Percentiles rank a stretch among this genome's conserved stretches.
phyloP scores from a whole-genome alignment of 108 stramenopile genomes.

The Skeletonema costatum region DNA sequence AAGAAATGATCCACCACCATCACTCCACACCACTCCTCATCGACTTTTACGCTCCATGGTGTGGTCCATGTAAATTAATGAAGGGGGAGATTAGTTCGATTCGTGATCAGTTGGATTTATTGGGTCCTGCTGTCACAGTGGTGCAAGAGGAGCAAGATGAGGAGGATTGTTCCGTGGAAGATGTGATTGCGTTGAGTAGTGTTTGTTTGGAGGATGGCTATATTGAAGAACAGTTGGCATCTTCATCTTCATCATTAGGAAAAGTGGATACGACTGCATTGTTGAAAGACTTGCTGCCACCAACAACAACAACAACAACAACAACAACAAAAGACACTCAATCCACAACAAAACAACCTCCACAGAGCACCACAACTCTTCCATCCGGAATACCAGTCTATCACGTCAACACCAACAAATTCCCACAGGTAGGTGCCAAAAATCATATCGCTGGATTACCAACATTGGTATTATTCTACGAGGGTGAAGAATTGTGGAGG shows the following conservation, averaged over 20 bases:
- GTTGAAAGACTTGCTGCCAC: background rate
- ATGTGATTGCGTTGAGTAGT: slow-evolving; percentile 2
- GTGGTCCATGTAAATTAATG: slow-evolving; percentile 75
- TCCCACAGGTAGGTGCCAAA: slow-evolving; percentile 66
- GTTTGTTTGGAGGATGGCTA: slow-evolving; percentile 1
- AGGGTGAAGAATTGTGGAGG: slow-evolving; percentile 54
- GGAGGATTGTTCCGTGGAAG: background rate
- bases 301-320: background rate
- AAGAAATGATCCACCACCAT: slow-evolving; percentile 67
- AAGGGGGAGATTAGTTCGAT: slow-evolving; percentile 42
- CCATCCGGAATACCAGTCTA: slow-evolving; percentile 51
- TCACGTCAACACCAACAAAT: slow-evolving; percentile 66
- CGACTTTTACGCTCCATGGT: slow-evolving; percentile 58
- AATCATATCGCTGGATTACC: slow-evolving; percentile 62
- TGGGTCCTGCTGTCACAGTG: slow-evolving; percentile 18
- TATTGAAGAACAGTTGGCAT: background rate
- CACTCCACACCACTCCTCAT: slow-evolving; percentile 50
- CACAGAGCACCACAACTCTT: slow-evolving; percentile 6
- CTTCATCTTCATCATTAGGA: too few relatives aligned
- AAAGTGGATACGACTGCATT: too few relatives aligned
- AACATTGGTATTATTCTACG: slow-evolving; percentile 57
- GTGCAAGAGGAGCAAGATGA: background rate
- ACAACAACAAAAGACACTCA: background rate
- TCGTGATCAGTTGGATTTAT: slow-evolving; percentile 16
- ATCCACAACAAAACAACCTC: background rate